Conservation (phyloP, 192 early-diverging fungal species). For the Geosiphon pyriformis region DNA sequence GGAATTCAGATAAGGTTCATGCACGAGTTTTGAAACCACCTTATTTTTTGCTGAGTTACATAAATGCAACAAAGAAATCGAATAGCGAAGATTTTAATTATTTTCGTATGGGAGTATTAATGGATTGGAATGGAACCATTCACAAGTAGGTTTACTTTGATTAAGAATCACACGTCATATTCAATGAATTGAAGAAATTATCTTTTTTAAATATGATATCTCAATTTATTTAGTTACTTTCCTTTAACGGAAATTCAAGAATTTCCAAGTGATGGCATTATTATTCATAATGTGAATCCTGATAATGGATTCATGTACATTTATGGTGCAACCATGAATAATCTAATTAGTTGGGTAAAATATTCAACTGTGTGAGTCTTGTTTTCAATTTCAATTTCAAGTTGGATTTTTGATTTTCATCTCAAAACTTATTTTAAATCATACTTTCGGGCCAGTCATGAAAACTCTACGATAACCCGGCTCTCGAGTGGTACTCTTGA, state of each 20-base stretch:
- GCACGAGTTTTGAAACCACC: background rate
- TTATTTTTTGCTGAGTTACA: background rate
- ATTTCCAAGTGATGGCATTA: background rate
- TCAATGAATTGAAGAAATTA: too few relatives aligned
- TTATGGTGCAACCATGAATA: background rate
- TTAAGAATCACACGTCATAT: background rate
- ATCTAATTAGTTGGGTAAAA: slow-evolving; percentile 3
- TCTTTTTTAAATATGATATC: background rate
- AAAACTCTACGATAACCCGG: background rate
- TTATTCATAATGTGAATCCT: background rate
- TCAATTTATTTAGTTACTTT: background rate
- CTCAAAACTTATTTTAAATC: background rate
- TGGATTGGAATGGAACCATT: background rate
- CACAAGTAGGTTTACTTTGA: background rate
- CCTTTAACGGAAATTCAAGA: background rate
- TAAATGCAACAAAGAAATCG: slow-evolving; percentile 1
- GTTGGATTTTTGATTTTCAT: background rate
- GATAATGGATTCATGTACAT: background rate
- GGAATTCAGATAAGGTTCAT: background rate
- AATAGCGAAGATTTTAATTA: background rate
- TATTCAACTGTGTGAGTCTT: background rate
- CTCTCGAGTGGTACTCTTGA: background rate
- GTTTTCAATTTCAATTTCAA: background rate
- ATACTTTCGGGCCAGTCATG: background rate
- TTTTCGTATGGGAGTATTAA: background rate